These are phyloP conservation scores for Obba rivulosa DNA, from an alignment of 768 basidiomycete species.

Conservation along the genomic window DNA sequence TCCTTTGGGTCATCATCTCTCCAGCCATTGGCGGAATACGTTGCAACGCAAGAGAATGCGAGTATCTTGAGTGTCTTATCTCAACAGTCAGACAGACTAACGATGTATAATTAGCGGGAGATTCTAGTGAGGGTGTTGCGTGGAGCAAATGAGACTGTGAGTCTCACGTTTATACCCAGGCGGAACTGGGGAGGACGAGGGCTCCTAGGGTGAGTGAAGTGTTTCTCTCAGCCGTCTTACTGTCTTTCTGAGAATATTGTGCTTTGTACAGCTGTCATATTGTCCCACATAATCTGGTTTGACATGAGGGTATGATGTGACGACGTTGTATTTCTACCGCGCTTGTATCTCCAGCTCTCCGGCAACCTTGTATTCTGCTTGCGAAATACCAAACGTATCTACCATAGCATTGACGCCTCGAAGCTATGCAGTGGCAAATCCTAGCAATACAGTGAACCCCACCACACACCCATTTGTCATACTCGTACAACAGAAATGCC, in stretches of 20 bases:
- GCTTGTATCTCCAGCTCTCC: no score
- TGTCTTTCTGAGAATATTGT: not conserved
- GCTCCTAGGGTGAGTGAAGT: slow-evolving; percentile 60
- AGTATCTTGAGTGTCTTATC: slow-evolving; percentile 20
- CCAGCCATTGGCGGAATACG: slow-evolving; percentile 67
- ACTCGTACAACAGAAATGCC: no score
- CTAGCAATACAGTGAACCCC: no score
- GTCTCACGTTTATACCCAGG: slow-evolving; percentile 16
- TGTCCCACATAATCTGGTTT: slow-evolving; percentile 9
- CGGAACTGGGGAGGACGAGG: slow-evolving; percentile 84
- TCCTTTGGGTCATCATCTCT: slow-evolving; percentile 54
- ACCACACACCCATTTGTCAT: no score
- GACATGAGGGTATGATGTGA: not conserved
- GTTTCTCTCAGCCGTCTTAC: not conserved
- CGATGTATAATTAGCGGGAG: slow-evolving; percentile 37
- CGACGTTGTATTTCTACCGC: no score
- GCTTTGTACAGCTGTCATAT: slow-evolving; percentile 14
- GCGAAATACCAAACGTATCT: no score
- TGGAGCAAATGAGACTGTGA: slow-evolving; percentile 33
- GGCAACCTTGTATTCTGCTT: no score
- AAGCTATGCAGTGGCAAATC: no score
- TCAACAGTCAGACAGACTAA: not conserved
- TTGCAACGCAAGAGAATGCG: slow-evolving; percentile 75
- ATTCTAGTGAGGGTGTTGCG: slow-evolving; percentile 57
- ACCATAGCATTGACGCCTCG: no score